Evolutionary conservation across 2,329 filamentous ascomycete species (phyloP), one percentile per base, ranked within the genome.

Genomic region (Incumbomyces lentus): DNA sequence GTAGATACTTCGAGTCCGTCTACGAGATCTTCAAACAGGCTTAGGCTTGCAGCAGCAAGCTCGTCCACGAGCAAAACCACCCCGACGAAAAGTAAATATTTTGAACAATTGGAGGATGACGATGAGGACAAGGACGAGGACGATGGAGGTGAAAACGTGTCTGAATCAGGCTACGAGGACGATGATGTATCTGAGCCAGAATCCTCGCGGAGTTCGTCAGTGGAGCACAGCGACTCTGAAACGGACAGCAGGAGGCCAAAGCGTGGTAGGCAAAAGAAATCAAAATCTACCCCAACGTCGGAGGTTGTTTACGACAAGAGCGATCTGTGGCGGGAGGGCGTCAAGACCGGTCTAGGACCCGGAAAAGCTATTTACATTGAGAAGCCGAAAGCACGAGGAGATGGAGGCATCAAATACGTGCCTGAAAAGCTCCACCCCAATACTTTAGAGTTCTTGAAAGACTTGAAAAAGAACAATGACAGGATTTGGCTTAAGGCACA

Each of bases 401-500:
- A 76, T 18, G 79, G 79, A 13, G 66, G 72, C n/a, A 72, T 69
- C 19, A 72, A 73, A 1, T 82, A 81, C 60, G 60, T 63, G 36
- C 72, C 79, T 52, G 64, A 72, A 33, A 75, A 68, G 7, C 71
- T 82, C 45, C 79, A 82, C 61, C 77, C 77, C 13, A 81, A 82
- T 58, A 82, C 79, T 1, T 63, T 79, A 60, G 63, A 77, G 6
- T 82, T 82, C 55, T 62, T 82, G 49, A 60, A 67, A 49, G 78
- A 81, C 47, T 60, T 82, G 49, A 71, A 71, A 36, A 62, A 68
- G 40, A 78, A 82, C 57, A 82, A 82, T 56, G 73, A 81, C 47
- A 68, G 78, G 35, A 66, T 75, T 59, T 82, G 79, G 78, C 58
- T 82, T 49, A 82, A 81, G 66, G 86, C 79, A 58, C 78, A 92